Base-by-base conservation (phyloP, 768 basidiomycete genomes). In the Lyophyllum atratum region DNA sequence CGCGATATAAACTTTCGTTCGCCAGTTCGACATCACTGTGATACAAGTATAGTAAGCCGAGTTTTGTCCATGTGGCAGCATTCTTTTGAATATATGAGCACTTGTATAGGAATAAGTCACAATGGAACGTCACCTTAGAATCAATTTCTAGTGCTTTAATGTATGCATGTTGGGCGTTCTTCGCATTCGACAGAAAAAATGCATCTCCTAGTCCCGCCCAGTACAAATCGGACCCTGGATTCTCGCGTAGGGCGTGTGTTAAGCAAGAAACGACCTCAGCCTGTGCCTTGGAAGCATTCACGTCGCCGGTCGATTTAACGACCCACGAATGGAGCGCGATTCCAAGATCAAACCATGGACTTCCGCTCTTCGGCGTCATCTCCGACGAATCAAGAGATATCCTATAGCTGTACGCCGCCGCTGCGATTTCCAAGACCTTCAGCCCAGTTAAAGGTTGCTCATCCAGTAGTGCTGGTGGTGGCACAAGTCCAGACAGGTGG, bases 91-190 rank as follows among this genome's bases (percentile, higher is more conserved):
- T 3, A 22, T 7, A 31, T 53, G 29, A 53, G n/a, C 33, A 49
- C 9, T 21, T 22, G 48, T 28, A 55, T 46, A 19, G n/a, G 4
- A 49, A 26, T 58, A 22, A 40, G 11, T 43, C 31, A 55, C 49
- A n/a, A n/a, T 26, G 14, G 52, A 44, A 44, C 24, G n/a, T 40
- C 59, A 91, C 93, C 80, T 96, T 96, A 0, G 83, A 71, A 67
- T 98, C 87, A 37, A 92, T 76, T 64, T 98, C 95, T 45, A 98
- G 71, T 4, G 95, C 89, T 56, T 85, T 89, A 67, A 98, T 86
- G 64, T 93, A 97, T 4, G 93, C 90, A 73, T 98, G 94, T 70
- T 99, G 96, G 2, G 93, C 87, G 1, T 85, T 77, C 63, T 85
- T 89, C 0, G 89, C 81, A 42, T 90, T 85, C 14, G 74, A 76